Base-by-base conservation (phyloP, 805 yeast genomes). In the Metschnikowia kunwiensis region DNA sequence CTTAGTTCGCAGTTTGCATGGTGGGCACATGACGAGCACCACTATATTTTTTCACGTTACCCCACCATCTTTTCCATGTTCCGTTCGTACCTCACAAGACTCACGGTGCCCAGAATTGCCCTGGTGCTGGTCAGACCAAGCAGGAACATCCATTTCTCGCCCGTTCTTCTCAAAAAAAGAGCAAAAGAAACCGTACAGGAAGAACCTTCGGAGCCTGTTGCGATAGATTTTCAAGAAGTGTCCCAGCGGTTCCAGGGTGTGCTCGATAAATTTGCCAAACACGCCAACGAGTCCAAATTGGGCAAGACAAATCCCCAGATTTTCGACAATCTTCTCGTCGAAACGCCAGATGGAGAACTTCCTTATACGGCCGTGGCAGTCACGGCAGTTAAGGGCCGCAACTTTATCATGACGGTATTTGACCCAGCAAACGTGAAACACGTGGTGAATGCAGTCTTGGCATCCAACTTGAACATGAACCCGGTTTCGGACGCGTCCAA, bases 401-500 rank as follows among this genome's bases (percentile, higher is more conserved):
- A 77, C 47, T 67, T 86, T 34, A 61, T 75, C 21, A 76, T 91
- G n/a, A 87, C 96, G 0, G 89, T 88, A 2, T 91, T 82, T 58
- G 96, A 91, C 53, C 95, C 95, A 5, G 72, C 70, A 34, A 74
- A 85, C 47, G 72, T 78, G 25, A 82, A 86, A 49, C 71, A 75
- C 42, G 75, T 91, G 19, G 72, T 83, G 19, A 79, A 87, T 34
- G 72, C 89, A 0, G 78, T 91, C 13, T 58, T 86, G 42, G 82
- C 75, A 1, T 70, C 89, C 0, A 75, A 76, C 7, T 62, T 86
- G 55, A 84, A 85, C 51, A 60, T 91, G 69, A 86, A 81, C 42
- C 95, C 97, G 1, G 89, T 83, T 54, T 70, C 68, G 15, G 89
- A 86, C 41, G 77, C 85, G 1, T 66, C 75, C 36, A 84, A 83